These are phyloP conservation scores for Sporisorium scitamineum DNA, from an alignment of 1,284 basidiomycete genomes.

Conservation along the genomic window DNA sequence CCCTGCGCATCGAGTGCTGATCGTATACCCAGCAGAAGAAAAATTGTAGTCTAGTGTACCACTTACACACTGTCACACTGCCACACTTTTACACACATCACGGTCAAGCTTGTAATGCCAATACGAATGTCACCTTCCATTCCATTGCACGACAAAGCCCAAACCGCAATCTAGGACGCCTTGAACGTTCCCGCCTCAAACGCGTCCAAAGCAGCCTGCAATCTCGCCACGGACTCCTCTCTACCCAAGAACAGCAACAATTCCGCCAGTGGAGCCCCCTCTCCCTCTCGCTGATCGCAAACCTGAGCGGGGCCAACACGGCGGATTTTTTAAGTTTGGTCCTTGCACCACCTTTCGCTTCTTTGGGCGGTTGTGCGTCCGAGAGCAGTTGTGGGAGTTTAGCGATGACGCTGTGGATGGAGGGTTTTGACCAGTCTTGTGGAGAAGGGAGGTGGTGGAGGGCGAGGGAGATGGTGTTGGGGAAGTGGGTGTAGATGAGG, in stretches of 20 bases:
- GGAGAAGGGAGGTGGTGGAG: background rate
- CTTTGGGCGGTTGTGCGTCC: slow-evolving; percentile 3
- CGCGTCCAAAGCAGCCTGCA: slow-evolving; percentile 19
- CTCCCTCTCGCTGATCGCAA: slow-evolving; percentile 33
- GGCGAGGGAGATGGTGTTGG: slow-evolving; percentile 9
- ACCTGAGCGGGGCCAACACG: slow-evolving; percentile 40
- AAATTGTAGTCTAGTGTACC: background rate
- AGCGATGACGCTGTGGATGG: slow-evolving; percentile 25
- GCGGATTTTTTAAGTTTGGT: slow-evolving; percentile 42
- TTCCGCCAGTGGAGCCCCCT: slow-evolving; percentile 44
- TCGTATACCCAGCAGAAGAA: background rate
- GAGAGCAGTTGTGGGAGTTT: slow-evolving; percentile 20
- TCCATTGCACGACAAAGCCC: background rate
- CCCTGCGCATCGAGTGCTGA: background rate
- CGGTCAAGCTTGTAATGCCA: background rate
- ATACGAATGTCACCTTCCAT: background rate
- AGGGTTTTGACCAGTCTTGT: slow-evolving; percentile 21
- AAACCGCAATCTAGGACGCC: background rate
- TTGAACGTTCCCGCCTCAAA: background rate
- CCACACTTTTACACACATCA: background rate
- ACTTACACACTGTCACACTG: background rate
- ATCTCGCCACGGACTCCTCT: slow-evolving; percentile 7
- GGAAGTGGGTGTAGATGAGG: slow-evolving; percentile 29
- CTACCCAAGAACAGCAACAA: slow-evolving; percentile 37
- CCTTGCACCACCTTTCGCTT: slow-evolving; percentile 4